Base-by-base conservation (phyloP, 306 rosid genomes). In the Pachyrhizus erosus region DNA sequence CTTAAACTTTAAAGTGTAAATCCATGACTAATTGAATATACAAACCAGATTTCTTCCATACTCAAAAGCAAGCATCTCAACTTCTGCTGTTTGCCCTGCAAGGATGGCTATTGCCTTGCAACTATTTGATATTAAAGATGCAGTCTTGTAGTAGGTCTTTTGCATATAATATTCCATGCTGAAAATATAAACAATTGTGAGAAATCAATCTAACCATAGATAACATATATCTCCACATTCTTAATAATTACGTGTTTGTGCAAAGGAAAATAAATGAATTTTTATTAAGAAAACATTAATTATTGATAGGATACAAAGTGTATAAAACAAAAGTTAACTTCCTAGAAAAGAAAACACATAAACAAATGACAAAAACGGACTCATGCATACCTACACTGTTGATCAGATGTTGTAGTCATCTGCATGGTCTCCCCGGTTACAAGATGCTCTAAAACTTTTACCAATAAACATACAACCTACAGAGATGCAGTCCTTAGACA, bases 351-450 rank as follows among this genome's bases (percentile, higher is more conserved):
- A 75, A 82, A 81, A 77, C 45, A 73, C 60, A 13, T 29, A 52
- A 3, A 58, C 12, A 80, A 29, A 60, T 71, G 82, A 83, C 7
- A 37, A 1, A 37, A 37, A 37, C 0, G 9, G 9, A 37, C 40
- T 6, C 40, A 5, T 37, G 79, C 89, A 75, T 92, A 96, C 99
- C 94, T 92, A 88, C 91, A 93, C 87, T 90, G 91, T 89, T 93
- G 93, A 82, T 87, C 94, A 77, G 93, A 87, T 72, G 97, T 65
- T 2, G 94, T 84, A 45, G 91, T 91, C 96, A 96, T 96, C 90
- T 96, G 97, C 99, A 96, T 96, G 15, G 97, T 92, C 88, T 93
- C 97, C 88, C 99, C 99, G 0, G 97, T 96, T 42, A 96, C 99
- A 78, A 96, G 98, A 80, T 96, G 93, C 82, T 96, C 97, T 15